phyloP scores from a whole-genome alignment of 148 eudicot species.

The Rhododendron griersonianum region DNA sequence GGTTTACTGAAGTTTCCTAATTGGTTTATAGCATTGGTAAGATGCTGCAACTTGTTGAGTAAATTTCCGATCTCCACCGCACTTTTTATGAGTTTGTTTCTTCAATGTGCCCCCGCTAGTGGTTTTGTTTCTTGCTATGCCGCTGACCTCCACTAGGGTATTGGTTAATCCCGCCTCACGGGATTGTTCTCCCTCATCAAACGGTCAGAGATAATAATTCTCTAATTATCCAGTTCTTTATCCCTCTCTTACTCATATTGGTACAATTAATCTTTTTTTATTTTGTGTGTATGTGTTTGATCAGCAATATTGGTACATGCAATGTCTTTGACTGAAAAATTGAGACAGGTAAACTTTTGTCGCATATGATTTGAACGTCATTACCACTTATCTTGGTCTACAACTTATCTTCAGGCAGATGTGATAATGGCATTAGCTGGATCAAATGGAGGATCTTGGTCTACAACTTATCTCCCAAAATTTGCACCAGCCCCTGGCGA shows the following conservation, averaged over 20 bases:
- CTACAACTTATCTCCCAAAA: constrained; percentile 43
- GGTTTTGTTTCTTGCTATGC: background rate
- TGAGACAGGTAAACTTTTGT: background rate
- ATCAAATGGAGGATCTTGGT: constrained; percentile 89
- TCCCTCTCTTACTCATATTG: background rate
- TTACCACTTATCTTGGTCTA: constrained; percentile 10
- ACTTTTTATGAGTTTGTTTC: background rate
- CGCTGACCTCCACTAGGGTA: background rate
- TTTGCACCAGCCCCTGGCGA: constrained; percentile 28
- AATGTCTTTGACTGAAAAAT: too few relatives aligned
- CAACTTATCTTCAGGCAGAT: constrained; percentile 50
- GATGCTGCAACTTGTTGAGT: background rate
- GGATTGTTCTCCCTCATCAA: background rate
- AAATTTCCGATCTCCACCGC: background rate
- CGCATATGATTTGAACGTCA: background rate
- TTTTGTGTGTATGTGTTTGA: background rate
- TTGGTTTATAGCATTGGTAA: background rate
- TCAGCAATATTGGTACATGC: background rate
- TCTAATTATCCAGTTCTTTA: background rate
- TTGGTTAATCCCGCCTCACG: background rate
- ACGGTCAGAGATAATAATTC: background rate
- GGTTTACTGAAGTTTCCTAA: background rate
- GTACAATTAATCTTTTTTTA: background rate
- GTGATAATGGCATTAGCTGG: constrained; percentile 75
- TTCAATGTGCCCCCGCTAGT: background rate